Evolutionary conservation across 2,329 filamentous ascomycete genomes (phyloP).

Genomic region (Chaetomiaceae sp.): DNA sequence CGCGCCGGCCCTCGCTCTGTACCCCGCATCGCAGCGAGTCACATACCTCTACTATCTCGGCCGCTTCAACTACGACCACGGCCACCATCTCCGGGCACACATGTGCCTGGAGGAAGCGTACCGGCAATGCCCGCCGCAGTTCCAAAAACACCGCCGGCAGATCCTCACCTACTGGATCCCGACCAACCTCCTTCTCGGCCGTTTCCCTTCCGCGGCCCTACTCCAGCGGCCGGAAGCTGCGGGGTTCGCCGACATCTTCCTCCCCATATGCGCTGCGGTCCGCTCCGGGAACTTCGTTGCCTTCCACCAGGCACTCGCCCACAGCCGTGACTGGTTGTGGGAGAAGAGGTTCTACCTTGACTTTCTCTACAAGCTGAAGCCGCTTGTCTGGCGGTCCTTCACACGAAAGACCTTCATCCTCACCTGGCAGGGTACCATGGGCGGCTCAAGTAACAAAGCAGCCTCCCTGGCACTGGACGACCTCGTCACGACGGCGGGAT

Average conservation of each 20-base stretch:
- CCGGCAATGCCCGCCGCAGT: conserved; percentile 54
- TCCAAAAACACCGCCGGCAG: conserved; percentile 66
- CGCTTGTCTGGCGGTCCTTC: conserved; percentile 78
- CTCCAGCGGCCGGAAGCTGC: conserved; percentile 64
- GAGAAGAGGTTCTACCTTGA: conserved; percentile 69
- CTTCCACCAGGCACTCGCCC: conserved; percentile 63
- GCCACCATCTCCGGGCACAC: conserved; percentile 72
- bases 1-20: conserved; percentile 72
- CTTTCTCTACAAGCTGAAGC: conserved; percentile 69
- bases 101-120: conserved; percentile 74
- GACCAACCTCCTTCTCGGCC: conserved; percentile 75
- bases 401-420: conserved; percentile 72
- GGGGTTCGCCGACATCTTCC: conserved; percentile 59
- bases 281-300: conserved; percentile 65
- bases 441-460: conserved; percentile 36
- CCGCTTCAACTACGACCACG: conserved; percentile 79
- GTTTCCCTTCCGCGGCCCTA: conserved; percentile 65
- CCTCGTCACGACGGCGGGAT: conserved; percentile 57
- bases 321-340: conserved; percentile 65
- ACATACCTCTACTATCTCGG: conserved; percentile 94
- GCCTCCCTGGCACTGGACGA: conserved; percentile 68
- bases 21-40: conserved; percentile 79
- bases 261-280: conserved; percentile 67
- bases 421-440: conserved; percentile 50
- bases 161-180: conserved; percentile 82